These are phyloP conservation scores for Suhomyces chickasaworum DNA, from an alignment of 1,139 yeast species.

Conservation along the genomic window DNA sequence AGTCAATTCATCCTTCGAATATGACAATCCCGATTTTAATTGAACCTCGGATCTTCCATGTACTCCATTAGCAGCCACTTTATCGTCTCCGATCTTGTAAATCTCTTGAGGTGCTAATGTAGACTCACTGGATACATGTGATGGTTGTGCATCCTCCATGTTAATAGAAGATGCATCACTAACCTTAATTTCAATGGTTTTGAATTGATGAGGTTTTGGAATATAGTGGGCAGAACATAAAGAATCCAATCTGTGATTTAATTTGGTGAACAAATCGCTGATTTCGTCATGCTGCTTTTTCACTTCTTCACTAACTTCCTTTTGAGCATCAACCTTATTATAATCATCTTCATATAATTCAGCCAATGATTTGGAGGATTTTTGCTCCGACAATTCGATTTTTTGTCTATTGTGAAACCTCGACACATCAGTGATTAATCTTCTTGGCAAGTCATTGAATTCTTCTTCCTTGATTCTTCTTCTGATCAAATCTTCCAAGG, in stretches of 20 bases:
- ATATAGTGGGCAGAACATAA: constrained; percentile 90
- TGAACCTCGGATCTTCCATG: constrained; percentile 57
- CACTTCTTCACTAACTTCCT: constrained; percentile 58
- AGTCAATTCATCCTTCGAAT: constrained; percentile 80
- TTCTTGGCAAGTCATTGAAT: constrained; percentile 82
- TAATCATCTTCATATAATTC: constrained; percentile 90
- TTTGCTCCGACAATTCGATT: constrained; percentile 77
- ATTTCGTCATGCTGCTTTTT: constrained; percentile 79
- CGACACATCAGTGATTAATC: constrained; percentile 64
- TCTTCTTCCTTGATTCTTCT: constrained; percentile 72
- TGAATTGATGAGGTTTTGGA: constrained; percentile 81
- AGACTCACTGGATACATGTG: constrained; percentile 71
- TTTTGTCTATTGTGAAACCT: constrained; percentile 54
- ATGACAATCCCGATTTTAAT: constrained; percentile 78
- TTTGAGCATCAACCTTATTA: constrained; percentile 47
- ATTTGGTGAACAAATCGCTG: constrained; percentile 58
- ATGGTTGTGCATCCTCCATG: constrained; percentile 97
- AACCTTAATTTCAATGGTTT: constrained; percentile 76
- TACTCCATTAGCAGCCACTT: constrained; percentile 46
- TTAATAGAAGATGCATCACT: constrained; percentile 62
- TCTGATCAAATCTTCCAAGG: constrained; percentile 84
- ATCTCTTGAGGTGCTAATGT: constrained; percentile 95
- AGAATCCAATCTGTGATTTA: constrained; percentile 79
- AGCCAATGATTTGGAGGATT: constrained; percentile 85
- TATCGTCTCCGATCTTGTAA: constrained; percentile 60